phyloP scores from a whole-genome alignment of 2,329 filamentous ascomycete species.

The Hypoxylon sp. region DNA sequence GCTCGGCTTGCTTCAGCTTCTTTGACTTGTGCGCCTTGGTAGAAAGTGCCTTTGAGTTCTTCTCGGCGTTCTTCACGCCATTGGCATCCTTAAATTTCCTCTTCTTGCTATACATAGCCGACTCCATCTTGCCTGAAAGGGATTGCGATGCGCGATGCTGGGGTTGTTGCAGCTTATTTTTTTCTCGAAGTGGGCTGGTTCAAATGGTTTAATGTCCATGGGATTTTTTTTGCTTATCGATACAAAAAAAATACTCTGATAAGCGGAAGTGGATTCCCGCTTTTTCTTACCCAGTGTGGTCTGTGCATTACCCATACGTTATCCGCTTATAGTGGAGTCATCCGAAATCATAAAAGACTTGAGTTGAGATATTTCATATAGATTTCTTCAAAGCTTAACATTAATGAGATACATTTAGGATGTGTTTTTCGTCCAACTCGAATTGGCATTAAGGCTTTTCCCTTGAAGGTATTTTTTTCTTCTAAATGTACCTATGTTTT shows the following conservation, averaged over 20 bases:
- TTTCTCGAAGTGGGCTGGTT: conserved; percentile 32
- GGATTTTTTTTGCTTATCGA: conserved; percentile 43
- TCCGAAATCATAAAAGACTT: no score
- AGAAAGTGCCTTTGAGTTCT: conserved; percentile 50
- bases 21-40: conserved; percentile 58
- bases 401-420: background rate
- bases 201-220: conserved; percentile 4
- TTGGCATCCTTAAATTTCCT: conserved; percentile 58
- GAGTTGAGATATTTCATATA: no score
- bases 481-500: no score
- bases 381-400: background rate
- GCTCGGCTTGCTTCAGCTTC: conserved; percentile 59
- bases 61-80: conserved; percentile 50
- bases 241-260: conserved; percentile 28
- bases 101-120: conserved; percentile 59
- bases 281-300: background rate
- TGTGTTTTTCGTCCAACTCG: background rate
- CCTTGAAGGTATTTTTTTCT: background rate
- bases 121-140: conserved; percentile 48
- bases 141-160: conserved; percentile 16
- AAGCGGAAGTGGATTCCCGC: conserved; percentile 9
- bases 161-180: conserved; percentile 2
- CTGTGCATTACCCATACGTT: background rate
- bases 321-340: background rate
- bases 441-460: background rate